These are phyloP conservation scores for Monilinia vaccinii-corymbosi DNA, from an alignment of 2,329 filamentous ascomycete species.

Conservation along the genomic window DNA sequence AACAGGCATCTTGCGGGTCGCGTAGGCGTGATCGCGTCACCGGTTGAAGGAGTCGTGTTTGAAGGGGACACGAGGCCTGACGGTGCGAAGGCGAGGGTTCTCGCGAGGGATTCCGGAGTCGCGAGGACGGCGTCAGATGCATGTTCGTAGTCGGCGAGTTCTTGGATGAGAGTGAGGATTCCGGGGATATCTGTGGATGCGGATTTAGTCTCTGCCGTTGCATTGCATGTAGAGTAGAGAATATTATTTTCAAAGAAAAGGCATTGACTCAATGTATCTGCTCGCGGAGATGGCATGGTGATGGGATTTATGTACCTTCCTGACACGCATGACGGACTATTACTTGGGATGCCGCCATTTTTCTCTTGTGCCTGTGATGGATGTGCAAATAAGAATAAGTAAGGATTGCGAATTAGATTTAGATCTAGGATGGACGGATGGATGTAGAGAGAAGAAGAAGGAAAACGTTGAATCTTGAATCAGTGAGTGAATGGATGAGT, in stretches of 20 bases:
- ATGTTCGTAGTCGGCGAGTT: constrained; percentile 82
- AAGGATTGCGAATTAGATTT: neutral
- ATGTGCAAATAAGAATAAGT: neutral
- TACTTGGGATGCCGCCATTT: constrained; percentile 1
- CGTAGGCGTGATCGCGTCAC: constrained; percentile 44
- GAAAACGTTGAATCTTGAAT: too few species aligned
- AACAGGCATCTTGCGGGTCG: constrained; percentile 71
- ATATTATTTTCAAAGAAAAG: too few species aligned
- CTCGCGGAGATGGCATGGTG: neutral
- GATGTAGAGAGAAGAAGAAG: too few species aligned
- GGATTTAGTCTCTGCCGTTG: neutral
- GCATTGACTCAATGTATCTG: too few species aligned
- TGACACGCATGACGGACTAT: constrained; percentile 3
- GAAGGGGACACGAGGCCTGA: constrained; percentile 35
- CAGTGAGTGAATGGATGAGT: too few species aligned
- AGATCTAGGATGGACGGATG: too few species aligned
- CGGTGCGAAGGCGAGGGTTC: constrained; percentile 70
- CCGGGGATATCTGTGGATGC: constrained; percentile 61
- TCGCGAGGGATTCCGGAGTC: constrained; percentile 61
- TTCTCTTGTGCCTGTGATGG: neutral
- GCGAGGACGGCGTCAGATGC: constrained; percentile 66
- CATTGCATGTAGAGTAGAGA: too few species aligned
- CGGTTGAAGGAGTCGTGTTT: constrained; percentile 34
- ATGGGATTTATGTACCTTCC: neutral
- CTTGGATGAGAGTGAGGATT: constrained; percentile 76